Evolutionary conservation across 176 grass and related monocot species (phyloP).

Genomic region (Eragrostis curvula): DNA sequence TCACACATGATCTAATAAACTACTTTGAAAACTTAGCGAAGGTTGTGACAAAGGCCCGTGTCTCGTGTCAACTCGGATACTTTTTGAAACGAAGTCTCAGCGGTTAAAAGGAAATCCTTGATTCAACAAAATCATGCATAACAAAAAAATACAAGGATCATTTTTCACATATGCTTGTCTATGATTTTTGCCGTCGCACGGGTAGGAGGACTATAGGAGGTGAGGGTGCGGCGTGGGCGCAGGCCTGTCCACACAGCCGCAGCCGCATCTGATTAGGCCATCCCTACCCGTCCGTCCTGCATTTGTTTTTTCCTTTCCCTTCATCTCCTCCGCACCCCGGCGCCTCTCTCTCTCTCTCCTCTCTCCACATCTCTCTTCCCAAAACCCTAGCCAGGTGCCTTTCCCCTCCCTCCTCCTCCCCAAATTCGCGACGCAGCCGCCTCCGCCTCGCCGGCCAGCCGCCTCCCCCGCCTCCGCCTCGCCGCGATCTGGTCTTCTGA

Average conservation of each 20-base stretch:
- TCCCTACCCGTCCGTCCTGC: not conserved
- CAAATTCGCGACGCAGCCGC: constrained; percentile 36
- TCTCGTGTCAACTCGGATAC: not conserved
- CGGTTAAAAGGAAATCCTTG: no score
- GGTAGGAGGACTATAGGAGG: no score
- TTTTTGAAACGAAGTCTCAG: no score
- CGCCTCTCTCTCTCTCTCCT: not conserved
- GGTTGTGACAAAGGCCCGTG: not conserved
- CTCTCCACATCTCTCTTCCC: constrained; percentile 3
- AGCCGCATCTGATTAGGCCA: constrained; percentile 31
- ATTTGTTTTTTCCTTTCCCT: not conserved
- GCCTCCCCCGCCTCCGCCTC: not conserved
- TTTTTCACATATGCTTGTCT: no score
- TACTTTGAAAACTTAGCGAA: not conserved
- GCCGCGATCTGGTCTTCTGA: not conserved
- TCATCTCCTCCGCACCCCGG: not conserved
- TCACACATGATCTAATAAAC: not conserved
- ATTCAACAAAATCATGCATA: no score
- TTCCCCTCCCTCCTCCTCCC: constrained; percentile 29
- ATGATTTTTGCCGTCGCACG: no score
- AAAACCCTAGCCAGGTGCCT: constrained; percentile 56
- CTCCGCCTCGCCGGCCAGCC: not conserved
- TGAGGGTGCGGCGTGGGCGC: no score
- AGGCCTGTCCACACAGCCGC: constrained; percentile 36
- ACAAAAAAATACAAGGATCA: no score